These are phyloP conservation scores for Lipomyces spencermartinsiae DNA, from an alignment of 805 yeast genomes.

Conservation along the genomic window DNA sequence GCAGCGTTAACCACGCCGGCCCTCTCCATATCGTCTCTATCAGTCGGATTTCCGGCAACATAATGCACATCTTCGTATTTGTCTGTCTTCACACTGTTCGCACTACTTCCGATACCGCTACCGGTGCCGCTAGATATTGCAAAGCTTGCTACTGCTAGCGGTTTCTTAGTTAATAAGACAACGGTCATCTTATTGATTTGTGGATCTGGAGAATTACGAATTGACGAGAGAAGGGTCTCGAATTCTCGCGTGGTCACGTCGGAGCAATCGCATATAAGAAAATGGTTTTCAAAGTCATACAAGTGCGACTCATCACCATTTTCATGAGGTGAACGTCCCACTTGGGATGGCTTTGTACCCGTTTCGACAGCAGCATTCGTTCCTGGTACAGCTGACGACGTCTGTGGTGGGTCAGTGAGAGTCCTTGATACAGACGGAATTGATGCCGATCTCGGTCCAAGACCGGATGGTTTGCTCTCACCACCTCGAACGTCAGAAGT, in stretches of 20 bases:
- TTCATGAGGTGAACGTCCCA: not conserved
- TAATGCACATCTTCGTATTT: conserved; percentile 17
- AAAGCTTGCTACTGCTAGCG: not conserved
- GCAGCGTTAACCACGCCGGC: conserved; percentile 19
- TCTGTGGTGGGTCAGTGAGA: not conserved
- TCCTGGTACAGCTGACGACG: not conserved
- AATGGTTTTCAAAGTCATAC: conserved; percentile 8
- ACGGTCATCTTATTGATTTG: not conserved
- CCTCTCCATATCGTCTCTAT: conserved; percentile 17
- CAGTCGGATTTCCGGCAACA: conserved; percentile 24
- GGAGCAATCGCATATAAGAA: conserved; percentile 27
- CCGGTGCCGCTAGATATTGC: not conserved
- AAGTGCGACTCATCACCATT: not conserved
- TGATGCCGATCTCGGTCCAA: not conserved
- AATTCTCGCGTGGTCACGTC: conserved; percentile 20
- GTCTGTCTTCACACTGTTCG: conserved; percentile 2
- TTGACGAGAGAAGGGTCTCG: conserved; percentile 13
- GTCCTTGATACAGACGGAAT: not conserved
- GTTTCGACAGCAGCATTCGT: not conserved
- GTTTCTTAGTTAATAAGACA: conserved; percentile 16
- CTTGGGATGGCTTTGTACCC: not conserved
- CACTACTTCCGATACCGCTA: conserved; percentile 2
- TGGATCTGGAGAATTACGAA: conserved; percentile 15
- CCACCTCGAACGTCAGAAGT: not conserved
- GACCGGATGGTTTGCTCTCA: not conserved